phyloP scores from a whole-genome alignment of 345 rosid species.

The Citrus australasica region DNA sequence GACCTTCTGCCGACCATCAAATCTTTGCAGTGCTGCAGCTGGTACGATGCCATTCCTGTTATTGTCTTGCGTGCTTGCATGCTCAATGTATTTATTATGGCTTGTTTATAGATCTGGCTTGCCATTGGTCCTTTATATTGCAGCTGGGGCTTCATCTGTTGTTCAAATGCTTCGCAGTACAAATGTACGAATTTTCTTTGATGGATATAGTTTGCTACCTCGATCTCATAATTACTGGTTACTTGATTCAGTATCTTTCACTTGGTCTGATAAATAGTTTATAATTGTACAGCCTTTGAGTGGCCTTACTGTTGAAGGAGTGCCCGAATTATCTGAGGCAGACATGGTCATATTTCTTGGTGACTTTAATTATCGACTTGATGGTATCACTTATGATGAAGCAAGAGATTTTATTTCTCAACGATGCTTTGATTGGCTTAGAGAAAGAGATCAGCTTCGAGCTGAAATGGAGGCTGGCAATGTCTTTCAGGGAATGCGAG shows the following conservation, averaged over 20 bases:
- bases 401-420: conserved; percentile 82
- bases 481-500: conserved; percentile 90
- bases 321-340: conserved; percentile 75
- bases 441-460: conserved; percentile 77
- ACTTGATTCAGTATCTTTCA: neutral
- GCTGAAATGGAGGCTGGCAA: conserved; percentile 76
- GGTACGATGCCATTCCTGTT: conserved; percentile 69
- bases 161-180: conserved; percentile 56
- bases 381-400: conserved; percentile 78
- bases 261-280: conserved; percentile 6
- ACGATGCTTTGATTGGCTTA: conserved; percentile 83
- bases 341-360: conserved; percentile 81
- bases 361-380: conserved; percentile 78
- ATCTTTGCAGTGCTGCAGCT: conserved; percentile 43
- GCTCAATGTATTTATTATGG: conserved; percentile 60
- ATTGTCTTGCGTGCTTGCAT: conserved; percentile 54
- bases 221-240: conserved; percentile 14
- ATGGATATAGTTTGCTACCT: conserved; percentile 6
- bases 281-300: conserved; percentile 42
- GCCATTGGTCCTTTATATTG: conserved; percentile 75
- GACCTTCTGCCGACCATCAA: conserved; percentile 57
- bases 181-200: conserved; percentile 41
- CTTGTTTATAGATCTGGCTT: conserved; percentile 73
- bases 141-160: conserved; percentile 67
- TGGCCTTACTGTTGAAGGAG: conserved; percentile 38